Base-by-base conservation (phyloP, 768 basidiomycete species). In the Xerocomellus amylosporus region DNA sequence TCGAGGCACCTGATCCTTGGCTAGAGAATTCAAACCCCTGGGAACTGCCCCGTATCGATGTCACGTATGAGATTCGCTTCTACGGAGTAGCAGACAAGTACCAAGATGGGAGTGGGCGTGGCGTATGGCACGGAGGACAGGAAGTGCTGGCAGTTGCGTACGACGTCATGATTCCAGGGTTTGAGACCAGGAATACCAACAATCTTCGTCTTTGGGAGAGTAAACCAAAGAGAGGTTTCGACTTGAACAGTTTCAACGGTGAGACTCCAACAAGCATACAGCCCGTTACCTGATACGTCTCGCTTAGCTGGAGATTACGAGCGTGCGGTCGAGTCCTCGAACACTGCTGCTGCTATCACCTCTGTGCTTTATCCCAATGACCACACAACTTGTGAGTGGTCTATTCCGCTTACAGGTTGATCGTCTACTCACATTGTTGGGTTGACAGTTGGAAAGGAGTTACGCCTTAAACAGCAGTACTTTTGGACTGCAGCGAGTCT, bases 341-440 rank as follows among this genome's bases (percentile, higher is more conserved):
- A 94, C 71, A 87, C 87, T 60, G 97, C 97, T 12, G 89, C 86
- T 54, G 92, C 90, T 34, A 97, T 99, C 67, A 98, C 95, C 4
- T 85, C 90, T 9, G 96, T 98, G 8, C 77, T 98, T 31, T 98
- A 99, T 74, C 97, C 96, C 26, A 96, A 97, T 67, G 96, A 98
- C 68, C 89, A 93, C 63, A 90, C 86, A 71, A 73, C 77, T 8
- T 83, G 80, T 83, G 68, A 66, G 79, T 31, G 8, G 45, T 15
- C 37, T 40, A 8, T 50, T 42, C 39, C 1, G 8, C 26, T 13
- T 31, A 20, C 24, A 0, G 0, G 8, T 24, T 51, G 13, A 24
- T 31, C 17, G 5, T 19, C 39, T 37, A 41, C 45, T 49, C 33
- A 63, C 36, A 20, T 24, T 20, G 9, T 49, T 40, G 51, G 17